A percentile compares a stretch with the other conserved stretches of the same genome.
Evolutionary conservation across 768 basidiomycete species (phyloP).

Genomic region (Paxillus involutus): DNA sequence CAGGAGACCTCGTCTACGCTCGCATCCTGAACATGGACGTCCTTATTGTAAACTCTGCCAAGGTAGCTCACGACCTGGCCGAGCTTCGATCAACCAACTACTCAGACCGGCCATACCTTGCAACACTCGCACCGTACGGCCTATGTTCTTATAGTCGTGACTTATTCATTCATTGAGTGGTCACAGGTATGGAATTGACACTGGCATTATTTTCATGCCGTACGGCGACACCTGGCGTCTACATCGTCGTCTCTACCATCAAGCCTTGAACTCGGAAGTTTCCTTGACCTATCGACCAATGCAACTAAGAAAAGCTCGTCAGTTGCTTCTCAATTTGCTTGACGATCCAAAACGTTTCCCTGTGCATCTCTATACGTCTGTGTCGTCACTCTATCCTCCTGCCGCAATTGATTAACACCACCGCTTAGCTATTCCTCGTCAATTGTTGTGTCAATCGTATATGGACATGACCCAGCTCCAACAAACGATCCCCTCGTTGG

Average conservation of each 20-base stretch:
- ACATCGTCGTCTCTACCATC: constrained; percentile 34
- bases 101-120: constrained; percentile 32
- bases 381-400: not conserved
- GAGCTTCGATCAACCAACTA: constrained; percentile 31
- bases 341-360: constrained; percentile 25
- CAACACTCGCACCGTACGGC: constrained; percentile 20
- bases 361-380: constrained; percentile 26
- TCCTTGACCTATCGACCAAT: constrained; percentile 29
- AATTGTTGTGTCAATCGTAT: constrained; percentile 26
- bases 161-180: not conserved
- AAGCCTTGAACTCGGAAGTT: constrained; percentile 31
- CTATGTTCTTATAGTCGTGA: not conserved
- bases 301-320: constrained; percentile 32
- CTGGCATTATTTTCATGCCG: constrained; percentile 32
- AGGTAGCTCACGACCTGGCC: constrained; percentile 27
- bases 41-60: constrained; percentile 28
- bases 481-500: constrained; percentile 22
- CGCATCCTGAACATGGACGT: constrained; percentile 23
- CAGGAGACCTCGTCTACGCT: constrained; percentile 23
- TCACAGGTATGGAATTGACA: constrained; percentile 33
- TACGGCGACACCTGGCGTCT: constrained; percentile 42
- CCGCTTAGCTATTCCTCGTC: constrained; percentile 25
- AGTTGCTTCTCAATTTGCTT: constrained; percentile 33
- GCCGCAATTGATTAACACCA: not conserved
- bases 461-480: constrained; percentile 20